Percentiles rank a stretch among this genome's conserved stretches.
These are phyloP conservation scores for Calendula officinalis DNA, from an alignment of 129 eudicot genomes.

Conservation along the genomic window DNA sequence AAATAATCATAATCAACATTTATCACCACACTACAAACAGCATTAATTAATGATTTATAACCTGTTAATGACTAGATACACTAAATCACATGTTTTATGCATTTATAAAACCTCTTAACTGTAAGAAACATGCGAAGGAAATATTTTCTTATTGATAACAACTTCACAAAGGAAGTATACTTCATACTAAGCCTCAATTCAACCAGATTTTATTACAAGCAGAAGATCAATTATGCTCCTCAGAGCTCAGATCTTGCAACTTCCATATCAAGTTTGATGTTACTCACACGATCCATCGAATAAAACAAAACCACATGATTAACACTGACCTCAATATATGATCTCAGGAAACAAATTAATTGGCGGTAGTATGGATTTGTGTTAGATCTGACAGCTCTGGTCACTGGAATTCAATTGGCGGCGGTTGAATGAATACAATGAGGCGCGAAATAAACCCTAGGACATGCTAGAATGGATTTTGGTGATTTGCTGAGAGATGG, in stretches of 20 bases:
- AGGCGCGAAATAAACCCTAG: slow-evolving; percentile 39
- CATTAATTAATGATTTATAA: slow-evolving; percentile 9
- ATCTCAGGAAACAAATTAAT: slow-evolving; percentile 1
- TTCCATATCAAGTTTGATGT: background rate
- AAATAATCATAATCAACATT: slow-evolving; percentile 21
- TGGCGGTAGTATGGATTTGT: background rate
- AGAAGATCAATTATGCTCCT: background rate
- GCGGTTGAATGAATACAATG: slow-evolving; percentile 25
- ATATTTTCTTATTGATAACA: background rate
- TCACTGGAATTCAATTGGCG: slow-evolving; percentile 20
- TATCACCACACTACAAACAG: background rate
- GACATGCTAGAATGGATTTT: background rate
- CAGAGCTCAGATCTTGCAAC: slow-evolving; percentile 37
- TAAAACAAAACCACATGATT: background rate
- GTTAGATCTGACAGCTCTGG: slow-evolving; percentile 33
- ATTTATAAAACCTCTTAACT: background rate
- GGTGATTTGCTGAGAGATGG: slow-evolving; percentile 24
- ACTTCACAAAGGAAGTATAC: background rate
- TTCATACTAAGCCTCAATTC: slow-evolving; percentile 16
- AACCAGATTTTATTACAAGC: slow-evolving; percentile 20
- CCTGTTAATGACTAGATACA: slow-evolving; percentile 3
- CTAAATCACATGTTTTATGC: slow-evolving; percentile 9
- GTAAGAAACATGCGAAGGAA: background rate
- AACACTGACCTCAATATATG: slow-evolving; percentile 26
- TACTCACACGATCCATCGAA: background rate